Conservation (phyloP, 805 yeast species). For the Schwanniomyces yamadae region DNA sequence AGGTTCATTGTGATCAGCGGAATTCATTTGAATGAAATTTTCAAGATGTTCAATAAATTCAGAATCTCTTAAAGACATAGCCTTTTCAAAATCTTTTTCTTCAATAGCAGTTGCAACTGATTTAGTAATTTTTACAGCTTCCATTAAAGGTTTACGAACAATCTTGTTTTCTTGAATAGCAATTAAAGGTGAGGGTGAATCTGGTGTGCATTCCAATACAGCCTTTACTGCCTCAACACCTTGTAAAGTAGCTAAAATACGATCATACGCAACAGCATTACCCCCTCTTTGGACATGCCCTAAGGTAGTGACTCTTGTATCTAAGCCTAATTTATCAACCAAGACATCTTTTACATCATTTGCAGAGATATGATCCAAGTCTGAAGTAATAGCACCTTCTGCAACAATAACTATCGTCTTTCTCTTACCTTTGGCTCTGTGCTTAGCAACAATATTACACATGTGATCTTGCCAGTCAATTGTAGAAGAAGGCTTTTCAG, state of each 20-base stretch:
- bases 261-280: constrained; percentile 92
- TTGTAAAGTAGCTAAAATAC: constrained; percentile 88
- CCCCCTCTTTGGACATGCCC: constrained; percentile 99
- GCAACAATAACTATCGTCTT: constrained; percentile 96
- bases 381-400: constrained; percentile 91
- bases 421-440: constrained; percentile 84
- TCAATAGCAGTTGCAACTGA: constrained; percentile 88
- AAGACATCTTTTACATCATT: constrained; percentile 79
- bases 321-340: constrained; percentile 74
- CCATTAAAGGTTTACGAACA: constrained; percentile 80
- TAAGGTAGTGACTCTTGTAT: constrained; percentile 90
- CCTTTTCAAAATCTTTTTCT: constrained; percentile 75
- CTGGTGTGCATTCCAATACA: constrained; percentile 82
- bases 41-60: constrained; percentile 80
- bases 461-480: constrained; percentile 79
- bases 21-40: constrained; percentile 70
- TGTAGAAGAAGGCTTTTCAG: constrained; percentile 84
- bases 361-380: constrained; percentile 77
- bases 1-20: constrained; percentile 63
- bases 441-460: constrained; percentile 70
- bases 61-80: constrained; percentile 83
- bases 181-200: constrained; percentile 92
- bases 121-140: constrained; percentile 84
- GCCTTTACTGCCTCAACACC: constrained; percentile 98
- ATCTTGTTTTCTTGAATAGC: constrained; percentile 86